phyloP scores from a whole-genome alignment of 768 basidiomycete species.

The Cystofilobasidium ferigula region DNA sequence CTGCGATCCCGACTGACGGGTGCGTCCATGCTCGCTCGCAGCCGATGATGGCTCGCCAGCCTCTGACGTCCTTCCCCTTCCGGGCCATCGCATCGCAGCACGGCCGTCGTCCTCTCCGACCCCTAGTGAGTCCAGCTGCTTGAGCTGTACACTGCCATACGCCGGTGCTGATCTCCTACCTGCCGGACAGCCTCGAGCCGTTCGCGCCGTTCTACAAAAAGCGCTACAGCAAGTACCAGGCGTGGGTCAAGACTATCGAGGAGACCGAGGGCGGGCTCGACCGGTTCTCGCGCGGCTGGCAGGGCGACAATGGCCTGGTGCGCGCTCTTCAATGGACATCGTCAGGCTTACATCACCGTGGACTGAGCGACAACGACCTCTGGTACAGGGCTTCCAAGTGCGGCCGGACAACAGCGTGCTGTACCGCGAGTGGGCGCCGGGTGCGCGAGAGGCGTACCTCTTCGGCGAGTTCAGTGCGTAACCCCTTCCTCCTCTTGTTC shows the following conservation, averaged over 20 bases:
- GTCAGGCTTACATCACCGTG: background rate
- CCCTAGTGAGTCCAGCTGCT: conserved; percentile 12
- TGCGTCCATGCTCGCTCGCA: background rate
- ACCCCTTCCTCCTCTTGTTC: background rate
- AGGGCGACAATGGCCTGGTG: conserved; percentile 17
- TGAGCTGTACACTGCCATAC: background rate
- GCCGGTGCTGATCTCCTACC: background rate
- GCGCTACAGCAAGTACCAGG: conserved; percentile 33
- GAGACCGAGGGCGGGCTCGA: conserved; percentile 73
- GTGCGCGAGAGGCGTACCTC: conserved; percentile 65
- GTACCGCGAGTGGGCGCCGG: conserved; percentile 96
- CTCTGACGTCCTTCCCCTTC: background rate
- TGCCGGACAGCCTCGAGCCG: conserved; percentile 19
- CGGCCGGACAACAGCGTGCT: conserved; percentile 54
- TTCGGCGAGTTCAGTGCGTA: conserved; percentile 94
- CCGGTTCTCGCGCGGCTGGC: conserved; percentile 60
- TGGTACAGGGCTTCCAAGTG: conserved; percentile 55
- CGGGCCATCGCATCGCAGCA: conserved; percentile 3
- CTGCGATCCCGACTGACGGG: background rate
- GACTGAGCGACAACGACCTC: background rate
- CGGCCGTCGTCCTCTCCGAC: conserved; percentile 22
- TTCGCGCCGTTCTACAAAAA: conserved; percentile 22
- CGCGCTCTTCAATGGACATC: background rate
- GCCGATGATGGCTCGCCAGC: background rate
- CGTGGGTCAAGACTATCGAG: conserved; percentile 47